Evolutionary conservation across 148 eudicot genomes (phyloP), one percentile per base, ranked within the genome.

Genomic region (Rhododendron henanense): DNA sequence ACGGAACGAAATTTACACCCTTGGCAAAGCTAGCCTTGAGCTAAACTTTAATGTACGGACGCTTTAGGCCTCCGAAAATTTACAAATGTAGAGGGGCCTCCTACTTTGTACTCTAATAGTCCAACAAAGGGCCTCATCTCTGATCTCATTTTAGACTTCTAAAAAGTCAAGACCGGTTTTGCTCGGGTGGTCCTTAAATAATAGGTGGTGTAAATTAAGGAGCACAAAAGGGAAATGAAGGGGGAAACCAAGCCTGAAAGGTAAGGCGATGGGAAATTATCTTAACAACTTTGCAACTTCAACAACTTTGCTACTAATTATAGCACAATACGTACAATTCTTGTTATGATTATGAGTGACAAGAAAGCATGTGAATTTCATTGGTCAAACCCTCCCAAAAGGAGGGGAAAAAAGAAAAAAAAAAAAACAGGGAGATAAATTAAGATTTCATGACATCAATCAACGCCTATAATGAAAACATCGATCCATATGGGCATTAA

Each of bases 321-420:
- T 84, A 71, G 45, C 69, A 81, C 73, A 28, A 39, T 80, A n/a
- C 28, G 44, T 31, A 31, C 31, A 31, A 78, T 84, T 21, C 31
- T 71, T 63, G 89, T 21, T 69, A 81, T 85, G 83, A 90, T 87
- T 85, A 80, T 59, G 91, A 90, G 91, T 90, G 91, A 86, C 44
- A 39, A 50, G 74, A 84, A 90, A 90, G 88, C 74, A 48, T 89
- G 82, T 81, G 65, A 35, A 65, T 79, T 3, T 10, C 53, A 85
- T 80, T 80, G 2, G 85, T 83, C 57, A 28, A 84, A 69, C 25
- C 48, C 79, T 73, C 47, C 33, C 75, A 48, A 84, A 41, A 28
- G 65, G 28, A 25, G 31, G 57, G 5, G 15, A 15, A 10, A 5
- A 3, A 6, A 3, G 13, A 28, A 2, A 37, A 73, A 31, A 31